A percentile compares a stretch with the other conserved stretches of the same genome.
phyloP scores from a whole-genome alignment of 139 green algal genomes.

The Chlamydomonas incerta region DNA sequence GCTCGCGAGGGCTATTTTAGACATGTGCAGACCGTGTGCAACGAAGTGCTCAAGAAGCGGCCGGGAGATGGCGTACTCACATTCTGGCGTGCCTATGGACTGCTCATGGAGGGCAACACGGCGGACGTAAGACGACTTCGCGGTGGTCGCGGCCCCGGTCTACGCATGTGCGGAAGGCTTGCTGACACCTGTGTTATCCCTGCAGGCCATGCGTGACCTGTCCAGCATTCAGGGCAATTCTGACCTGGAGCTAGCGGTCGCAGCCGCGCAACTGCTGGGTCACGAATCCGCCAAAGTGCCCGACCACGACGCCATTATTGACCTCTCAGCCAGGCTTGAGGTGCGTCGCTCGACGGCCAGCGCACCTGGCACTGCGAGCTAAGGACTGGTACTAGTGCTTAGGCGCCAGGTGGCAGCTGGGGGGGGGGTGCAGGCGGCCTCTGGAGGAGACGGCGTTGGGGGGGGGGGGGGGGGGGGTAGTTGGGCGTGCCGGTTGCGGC shows the following conservation, averaged over 20 bases:
- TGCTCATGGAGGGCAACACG: constrained; percentile 63
- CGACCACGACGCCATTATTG: constrained; percentile 70
- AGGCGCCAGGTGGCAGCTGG: too few species aligned
- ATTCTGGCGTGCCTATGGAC: constrained; percentile 75
- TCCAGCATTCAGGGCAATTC: constrained; percentile 38
- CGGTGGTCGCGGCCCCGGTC: background rate
- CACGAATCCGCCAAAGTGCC: constrained; percentile 66
- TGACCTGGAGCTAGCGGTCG: constrained; percentile 64
- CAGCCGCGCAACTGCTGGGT: constrained; percentile 65
- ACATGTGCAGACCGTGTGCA: constrained; percentile 76
- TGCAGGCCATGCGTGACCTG: constrained; percentile 74
- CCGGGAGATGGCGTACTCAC: constrained; percentile 60
- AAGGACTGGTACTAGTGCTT: too few species aligned
- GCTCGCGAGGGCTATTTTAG: constrained; percentile 64
- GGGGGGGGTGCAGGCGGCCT: too few species aligned
- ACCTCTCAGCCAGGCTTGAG: constrained; percentile 64
- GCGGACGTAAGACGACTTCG: constrained; percentile 55
- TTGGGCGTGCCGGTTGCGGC: too few species aligned
- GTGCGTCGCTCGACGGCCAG: too few species aligned
- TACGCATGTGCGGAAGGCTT: constrained; percentile 25
- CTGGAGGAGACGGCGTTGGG: too few species aligned
- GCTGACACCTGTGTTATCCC: background rate
- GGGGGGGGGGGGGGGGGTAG: too few species aligned
- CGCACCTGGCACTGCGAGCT: too few species aligned
- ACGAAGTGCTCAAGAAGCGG: constrained; percentile 63